These are phyloP conservation scores for Microstegium vimineum DNA, from an alignment of 176 grass and related monocot genomes.

Conservation along the genomic window DNA sequence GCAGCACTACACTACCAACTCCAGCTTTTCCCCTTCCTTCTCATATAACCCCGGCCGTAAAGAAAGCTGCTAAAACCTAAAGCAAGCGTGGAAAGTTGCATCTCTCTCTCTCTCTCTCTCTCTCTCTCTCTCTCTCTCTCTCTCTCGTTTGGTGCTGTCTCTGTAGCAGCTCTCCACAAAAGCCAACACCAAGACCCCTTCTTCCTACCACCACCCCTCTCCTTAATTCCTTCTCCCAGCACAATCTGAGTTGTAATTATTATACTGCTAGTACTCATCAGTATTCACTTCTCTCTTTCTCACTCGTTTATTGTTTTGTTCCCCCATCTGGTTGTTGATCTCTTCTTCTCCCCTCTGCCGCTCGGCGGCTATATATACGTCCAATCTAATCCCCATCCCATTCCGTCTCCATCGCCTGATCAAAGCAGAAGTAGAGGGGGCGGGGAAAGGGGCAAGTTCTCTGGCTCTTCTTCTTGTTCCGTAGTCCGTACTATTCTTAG, in stretches of 20 bases:
- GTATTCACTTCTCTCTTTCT: neutral
- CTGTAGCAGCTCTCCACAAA: conserved; percentile 41
- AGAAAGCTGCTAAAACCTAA: conserved; percentile 64
- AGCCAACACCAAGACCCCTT: conserved; percentile 58
- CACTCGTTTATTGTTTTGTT: conserved; percentile 21
- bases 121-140: neutral
- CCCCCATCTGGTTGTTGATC: conserved; percentile 3
- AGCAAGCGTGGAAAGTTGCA: conserved; percentile 61
- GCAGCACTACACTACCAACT: conserved; percentile 41
- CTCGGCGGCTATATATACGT: conserved; percentile 29
- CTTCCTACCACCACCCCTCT: conserved; percentile 25
- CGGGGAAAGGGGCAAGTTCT: neutral
- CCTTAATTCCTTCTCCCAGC: conserved; percentile 37
- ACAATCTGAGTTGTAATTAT: conserved; percentile 20
- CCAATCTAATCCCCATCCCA: neutral
- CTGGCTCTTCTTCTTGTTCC: neutral
- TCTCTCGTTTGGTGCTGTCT: conserved; percentile 25
- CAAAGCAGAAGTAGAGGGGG: neutral
- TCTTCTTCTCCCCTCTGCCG: neutral
- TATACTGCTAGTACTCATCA: neutral
- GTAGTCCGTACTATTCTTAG: neutral
- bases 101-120: neutral
- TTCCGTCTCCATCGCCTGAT: conserved; percentile 14
- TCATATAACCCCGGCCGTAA: conserved; percentile 39
- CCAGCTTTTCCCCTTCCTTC: neutral